Conservation (phyloP, 1,284 basidiomycete genomes). For the Melampsora americana region DNA sequence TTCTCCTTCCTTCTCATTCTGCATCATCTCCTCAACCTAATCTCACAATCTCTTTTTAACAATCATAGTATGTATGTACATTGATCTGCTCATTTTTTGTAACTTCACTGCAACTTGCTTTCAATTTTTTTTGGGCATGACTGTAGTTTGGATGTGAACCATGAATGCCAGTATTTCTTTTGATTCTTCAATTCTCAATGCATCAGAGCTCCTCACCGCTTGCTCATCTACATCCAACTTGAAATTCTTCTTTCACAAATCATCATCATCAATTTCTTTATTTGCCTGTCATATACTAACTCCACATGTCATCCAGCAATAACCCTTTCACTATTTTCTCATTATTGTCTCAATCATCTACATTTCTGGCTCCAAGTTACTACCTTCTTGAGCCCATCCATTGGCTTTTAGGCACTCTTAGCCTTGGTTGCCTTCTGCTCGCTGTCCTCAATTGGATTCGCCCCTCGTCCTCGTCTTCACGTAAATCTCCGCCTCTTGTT, state of each 20-base stretch:
- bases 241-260: neutral
- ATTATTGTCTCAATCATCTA: neutral
- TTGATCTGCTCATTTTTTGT: too few species aligned
- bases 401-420: neutral
- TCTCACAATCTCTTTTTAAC: neutral
- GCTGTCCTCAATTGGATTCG: neutral
- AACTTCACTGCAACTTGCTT: too few species aligned
- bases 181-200: neutral
- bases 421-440: neutral
- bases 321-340: neutral
- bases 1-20: constrained; percentile 9
- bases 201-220: neutral
- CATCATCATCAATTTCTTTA: neutral
- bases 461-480: neutral
- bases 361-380: neutral
- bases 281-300: neutral
- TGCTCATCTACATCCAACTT: neutral
- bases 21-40: constrained; percentile 3
- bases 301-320: neutral
- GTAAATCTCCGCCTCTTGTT: constrained; percentile 18
- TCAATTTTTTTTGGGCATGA: too few species aligned
- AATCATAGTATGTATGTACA: neutral
- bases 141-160: too few species aligned
- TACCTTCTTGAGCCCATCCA: neutral
- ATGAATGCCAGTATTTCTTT: too few species aligned